Conservation (phyloP, 495 filamentous ascomycete species). For the Lepraria neglecta region DNA sequence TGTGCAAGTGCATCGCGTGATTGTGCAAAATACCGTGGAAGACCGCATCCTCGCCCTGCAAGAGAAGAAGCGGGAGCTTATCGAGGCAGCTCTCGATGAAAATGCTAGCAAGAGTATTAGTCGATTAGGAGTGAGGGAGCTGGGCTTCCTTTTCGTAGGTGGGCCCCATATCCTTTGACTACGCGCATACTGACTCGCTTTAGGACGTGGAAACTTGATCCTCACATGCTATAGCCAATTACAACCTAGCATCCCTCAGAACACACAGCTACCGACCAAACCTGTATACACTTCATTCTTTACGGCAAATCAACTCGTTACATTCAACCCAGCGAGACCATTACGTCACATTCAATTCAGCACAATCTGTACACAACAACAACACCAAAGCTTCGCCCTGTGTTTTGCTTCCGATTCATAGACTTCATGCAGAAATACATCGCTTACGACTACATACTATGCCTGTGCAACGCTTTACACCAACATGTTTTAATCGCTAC, state of each 20-base stretch:
- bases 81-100: conserved; percentile 78
- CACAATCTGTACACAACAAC: not conserved
- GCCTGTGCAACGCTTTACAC: not conserved
- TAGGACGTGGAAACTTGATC: conserved; percentile 5
- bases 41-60: conserved; percentile 85
- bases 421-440: not conserved
- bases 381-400: not conserved
- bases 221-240: not conserved
- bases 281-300: not conserved
- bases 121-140: conserved; percentile 55
- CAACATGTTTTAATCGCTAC: not conserved
- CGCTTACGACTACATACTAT: not conserved
- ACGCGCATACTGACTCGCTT: not conserved
- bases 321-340: not conserved
- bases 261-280: not conserved
- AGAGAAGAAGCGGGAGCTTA: conserved; percentile 71
- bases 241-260: not conserved
- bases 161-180: not conserved
- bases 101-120: conserved; percentile 58
- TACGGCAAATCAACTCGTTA: not conserved
- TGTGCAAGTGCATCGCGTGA: conserved; percentile 74
- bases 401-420: not conserved
- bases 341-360: not conserved
- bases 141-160: conserved; percentile 69
- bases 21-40: conserved; percentile 76